Percentiles rank a stretch among this genome's conserved stretches.
These are phyloP conservation scores for Rutidosis leptorrhynchoides DNA, from an alignment of 129 eudicot species.

Conservation along the genomic window DNA sequence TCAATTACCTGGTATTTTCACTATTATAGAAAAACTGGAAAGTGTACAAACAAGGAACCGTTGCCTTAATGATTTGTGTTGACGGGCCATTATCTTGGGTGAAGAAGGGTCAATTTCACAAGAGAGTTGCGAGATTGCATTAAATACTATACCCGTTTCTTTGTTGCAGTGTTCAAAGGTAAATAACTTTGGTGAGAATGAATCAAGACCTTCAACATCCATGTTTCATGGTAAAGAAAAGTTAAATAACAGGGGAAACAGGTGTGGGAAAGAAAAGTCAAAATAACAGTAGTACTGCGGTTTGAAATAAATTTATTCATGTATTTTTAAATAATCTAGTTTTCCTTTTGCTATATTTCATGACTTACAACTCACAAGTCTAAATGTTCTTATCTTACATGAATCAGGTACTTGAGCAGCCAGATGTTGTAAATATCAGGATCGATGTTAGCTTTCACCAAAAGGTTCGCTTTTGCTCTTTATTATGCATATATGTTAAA, in stretches of 20 bases:
- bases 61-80: conserved; percentile 75
- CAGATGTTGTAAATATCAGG: conserved; percentile 47
- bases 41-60: conserved; percentile 79
- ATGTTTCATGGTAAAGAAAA: background rate
- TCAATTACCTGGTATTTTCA: conserved; percentile 91
- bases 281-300: conserved; percentile 32
- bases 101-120: conserved; percentile 92
- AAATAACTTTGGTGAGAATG: conserved; percentile 39
- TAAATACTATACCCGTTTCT: conserved; percentile 66
- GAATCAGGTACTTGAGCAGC: conserved; percentile 51
- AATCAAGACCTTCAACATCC: conserved; percentile 23
- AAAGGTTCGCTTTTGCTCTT: conserved; percentile 45
- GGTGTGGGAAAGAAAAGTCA: conserved; percentile 45
- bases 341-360: background rate
- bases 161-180: conserved; percentile 48
- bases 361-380: background rate
- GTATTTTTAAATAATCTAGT: background rate
- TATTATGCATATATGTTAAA: background rate
- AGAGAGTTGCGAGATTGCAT: conserved; percentile 69
- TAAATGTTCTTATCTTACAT: conserved; percentile 16
- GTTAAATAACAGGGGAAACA: conserved; percentile 25
- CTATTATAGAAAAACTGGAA: conserved; percentile 60
- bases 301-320: conserved; percentile 49
- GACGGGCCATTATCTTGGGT: conserved; percentile 82
- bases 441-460: conserved; percentile 56